Evolutionary conservation across 2,329 filamentous ascomycete species (phyloP).

Genomic region (Thermoascus crustaceus): DNA sequence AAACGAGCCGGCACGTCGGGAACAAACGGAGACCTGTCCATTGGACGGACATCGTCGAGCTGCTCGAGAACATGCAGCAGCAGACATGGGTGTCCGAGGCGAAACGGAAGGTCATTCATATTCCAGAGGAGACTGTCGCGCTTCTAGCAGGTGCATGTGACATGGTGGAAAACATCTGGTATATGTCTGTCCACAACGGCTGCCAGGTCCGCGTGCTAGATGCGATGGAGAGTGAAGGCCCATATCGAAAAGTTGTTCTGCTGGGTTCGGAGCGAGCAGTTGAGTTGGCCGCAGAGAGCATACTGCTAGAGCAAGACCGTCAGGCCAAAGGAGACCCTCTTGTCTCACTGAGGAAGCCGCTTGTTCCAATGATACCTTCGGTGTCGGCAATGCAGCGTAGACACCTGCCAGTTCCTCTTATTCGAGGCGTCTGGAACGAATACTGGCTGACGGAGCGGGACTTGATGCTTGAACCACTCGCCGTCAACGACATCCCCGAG

Average conservation of each 20-base stretch:
- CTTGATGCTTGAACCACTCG: slow-evolving; percentile 2
- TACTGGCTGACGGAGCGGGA: background rate
- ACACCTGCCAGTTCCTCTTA: slow-evolving; percentile 16
- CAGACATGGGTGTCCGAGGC: slow-evolving; percentile 11
- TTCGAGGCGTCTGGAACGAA: slow-evolving; percentile 24
- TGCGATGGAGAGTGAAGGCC: slow-evolving; percentile 21
- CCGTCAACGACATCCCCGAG: slow-evolving; percentile 10
- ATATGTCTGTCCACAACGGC: slow-evolving; percentile 25
- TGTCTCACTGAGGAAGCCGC: slow-evolving; percentile 20
- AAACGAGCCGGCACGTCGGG: slow-evolving; percentile 1
- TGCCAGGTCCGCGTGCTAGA: slow-evolving; percentile 31
- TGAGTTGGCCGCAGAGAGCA: slow-evolving; percentile 21
- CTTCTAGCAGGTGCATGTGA: slow-evolving; percentile 23
- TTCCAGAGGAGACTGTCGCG: slow-evolving; percentile 30
- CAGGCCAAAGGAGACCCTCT: slow-evolving; percentile 22
- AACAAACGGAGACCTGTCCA: slow-evolving; percentile 6
- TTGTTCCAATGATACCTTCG: slow-evolving; percentile 24
- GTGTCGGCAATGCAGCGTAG: slow-evolving; percentile 15
- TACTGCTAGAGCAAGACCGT: slow-evolving; percentile 15
- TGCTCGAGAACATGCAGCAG: slow-evolving; percentile 18
- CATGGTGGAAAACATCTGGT: slow-evolving; percentile 31
- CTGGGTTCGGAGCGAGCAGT: slow-evolving; percentile 26
- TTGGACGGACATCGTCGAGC: slow-evolving; percentile 19
- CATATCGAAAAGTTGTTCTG: slow-evolving; percentile 26
- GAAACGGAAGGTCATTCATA: slow-evolving; percentile 21